Base-by-base conservation (phyloP, 441 rosid species). In the Omphalea diandra region DNA sequence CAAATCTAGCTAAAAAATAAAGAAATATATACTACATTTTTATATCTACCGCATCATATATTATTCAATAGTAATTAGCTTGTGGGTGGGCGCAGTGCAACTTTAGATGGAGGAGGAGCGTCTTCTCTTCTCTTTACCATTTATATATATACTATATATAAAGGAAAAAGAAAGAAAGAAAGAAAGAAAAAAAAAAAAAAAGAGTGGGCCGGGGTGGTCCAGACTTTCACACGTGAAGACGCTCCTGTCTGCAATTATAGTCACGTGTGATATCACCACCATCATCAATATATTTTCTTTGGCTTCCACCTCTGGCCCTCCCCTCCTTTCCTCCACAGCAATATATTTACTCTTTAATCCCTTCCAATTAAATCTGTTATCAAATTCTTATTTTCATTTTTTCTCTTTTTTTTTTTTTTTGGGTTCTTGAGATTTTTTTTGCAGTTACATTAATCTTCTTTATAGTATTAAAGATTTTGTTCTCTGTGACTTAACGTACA, bases 171-270 rank as follows among this genome's bases (percentile, higher is more conserved):
- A 6, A 49, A 18, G 2, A 29, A 15, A 40, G 17, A 26, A 36
- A 33, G 3, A 20, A 70, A 50, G 0, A 5, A 38, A 33, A 6
- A 7, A 15, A 26, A 60, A 5, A 20, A 35, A 71, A 63, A 8
- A 32, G 61, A 53, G 47, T 32, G 31, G 68, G 68, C 52, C 0
- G 5, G 62, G 73, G 79, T 77, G 81, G 81, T 75, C 85, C 89
- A 84, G 90, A 78, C 84, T 82, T 83, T 83, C 75, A 78, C 94
- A 85, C 89, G 93, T 81, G 93, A 85, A 82, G 87, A 86, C 93
- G 89, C 90, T 86, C 94, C 87, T 77, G 38, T 75, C 79, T 77
- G 88, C 87, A 80, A 85, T 75, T 73, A 81, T 77, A 73, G 56
- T 85, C 89, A 85, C 86, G 83, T 79, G 86, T 75, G 76, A 66